Conservation (phyloP, 495 filamentous ascomycete species). For the Xylaria acuta region DNA sequence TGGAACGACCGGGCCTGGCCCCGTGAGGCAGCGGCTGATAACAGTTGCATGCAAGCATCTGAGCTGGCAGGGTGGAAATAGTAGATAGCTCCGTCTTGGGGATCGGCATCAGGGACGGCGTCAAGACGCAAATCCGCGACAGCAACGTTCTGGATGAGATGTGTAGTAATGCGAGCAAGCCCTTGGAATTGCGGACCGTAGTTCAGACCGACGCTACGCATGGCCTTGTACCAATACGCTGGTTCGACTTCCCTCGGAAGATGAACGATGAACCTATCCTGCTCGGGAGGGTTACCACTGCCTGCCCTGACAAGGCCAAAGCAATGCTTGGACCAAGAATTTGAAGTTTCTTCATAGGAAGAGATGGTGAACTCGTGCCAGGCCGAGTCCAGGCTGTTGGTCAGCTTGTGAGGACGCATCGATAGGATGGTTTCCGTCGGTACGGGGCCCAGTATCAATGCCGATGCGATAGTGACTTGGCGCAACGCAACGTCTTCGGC, state of each 20-base stretch:
- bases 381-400: conserved; percentile 38
- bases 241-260: conserved; percentile 20
- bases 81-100: conserved; percentile 31
- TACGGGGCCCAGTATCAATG: conserved; percentile 44
- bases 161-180: background rate
- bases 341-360: conserved; percentile 37
- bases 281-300: background rate
- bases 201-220: conserved; percentile 39
- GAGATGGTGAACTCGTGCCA: conserved; percentile 55
- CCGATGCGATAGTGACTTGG: conserved; percentile 35
- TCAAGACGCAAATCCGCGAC: conserved; percentile 15
- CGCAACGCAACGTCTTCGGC: conserved; percentile 35
- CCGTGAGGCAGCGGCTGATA: conserved; percentile 30
- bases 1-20: conserved; percentile 27
- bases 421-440: conserved; percentile 47
- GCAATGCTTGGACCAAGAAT: conserved; percentile 50
- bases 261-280: background rate
- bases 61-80: conserved; percentile 46
- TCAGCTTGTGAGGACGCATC: conserved; percentile 40
- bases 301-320: conserved; percentile 39
- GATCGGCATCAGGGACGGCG: background rate
- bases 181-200: conserved; percentile 52
- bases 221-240: conserved; percentile 43
- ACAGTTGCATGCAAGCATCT: conserved; percentile 43
- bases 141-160: conserved; percentile 25